phyloP scores from a whole-genome alignment of 441 rosid genomes.

The Raphanus hybrid region DNA sequence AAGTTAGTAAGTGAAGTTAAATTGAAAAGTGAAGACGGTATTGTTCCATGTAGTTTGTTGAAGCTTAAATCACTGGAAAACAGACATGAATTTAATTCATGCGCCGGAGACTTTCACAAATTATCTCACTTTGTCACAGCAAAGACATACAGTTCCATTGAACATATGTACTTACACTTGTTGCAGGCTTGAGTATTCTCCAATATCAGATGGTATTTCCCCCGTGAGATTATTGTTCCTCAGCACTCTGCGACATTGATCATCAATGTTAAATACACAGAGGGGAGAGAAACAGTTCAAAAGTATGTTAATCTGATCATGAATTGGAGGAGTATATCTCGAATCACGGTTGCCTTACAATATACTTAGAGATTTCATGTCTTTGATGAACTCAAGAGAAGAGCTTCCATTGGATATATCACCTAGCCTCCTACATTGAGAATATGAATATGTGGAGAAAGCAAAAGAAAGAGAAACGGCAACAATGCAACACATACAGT shows the following conservation, averaged over 20 bases:
- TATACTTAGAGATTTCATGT: slow-evolving; percentile 17
- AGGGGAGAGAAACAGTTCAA: background rate
- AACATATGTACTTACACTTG: slow-evolving; percentile 54
- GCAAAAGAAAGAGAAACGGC: background rate
- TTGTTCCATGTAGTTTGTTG: slow-evolving; percentile 50
- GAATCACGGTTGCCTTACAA: too few relatives aligned
- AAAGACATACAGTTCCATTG: background rate
- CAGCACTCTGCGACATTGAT: slow-evolving; percentile 48
- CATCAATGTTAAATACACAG: background rate
- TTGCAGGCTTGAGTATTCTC: slow-evolving; percentile 49
- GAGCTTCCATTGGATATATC: slow-evolving; percentile 61
- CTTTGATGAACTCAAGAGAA: slow-evolving; percentile 50
- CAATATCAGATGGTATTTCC: slow-evolving; percentile 50
- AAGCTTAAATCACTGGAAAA: slow-evolving; percentile 66
- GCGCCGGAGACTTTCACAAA: background rate
- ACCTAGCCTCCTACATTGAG: slow-evolving; percentile 57
- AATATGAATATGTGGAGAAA: background rate
- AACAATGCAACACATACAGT: background rate
- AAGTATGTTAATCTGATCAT: background rate
- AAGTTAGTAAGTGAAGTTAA: slow-evolving; percentile 43
- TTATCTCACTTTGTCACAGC: background rate
- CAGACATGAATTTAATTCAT: background rate
- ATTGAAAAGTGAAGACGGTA: slow-evolving; percentile 53
- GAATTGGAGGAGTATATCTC: too few relatives aligned
- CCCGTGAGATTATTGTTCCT: slow-evolving; percentile 26